Percentiles rank a stretch among this genome's conserved stretches.
Evolutionary conservation across 2,329 filamentous ascomycete species (phyloP).

Genomic region (Uncinocarpus reesii): DNA sequence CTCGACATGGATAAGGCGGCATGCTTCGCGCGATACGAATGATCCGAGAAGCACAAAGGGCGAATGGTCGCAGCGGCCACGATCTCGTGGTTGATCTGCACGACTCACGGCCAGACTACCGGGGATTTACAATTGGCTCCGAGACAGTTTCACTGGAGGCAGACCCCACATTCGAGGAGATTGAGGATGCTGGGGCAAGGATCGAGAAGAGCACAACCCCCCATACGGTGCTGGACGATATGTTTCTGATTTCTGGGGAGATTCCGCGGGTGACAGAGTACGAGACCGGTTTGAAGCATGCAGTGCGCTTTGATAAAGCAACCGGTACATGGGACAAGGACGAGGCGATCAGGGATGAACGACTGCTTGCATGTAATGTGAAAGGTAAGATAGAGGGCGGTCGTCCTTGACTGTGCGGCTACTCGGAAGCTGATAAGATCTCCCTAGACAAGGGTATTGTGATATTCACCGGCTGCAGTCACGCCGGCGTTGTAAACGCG

Average conservation of each 20-base stretch:
- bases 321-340: constrained; percentile 22
- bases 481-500: constrained; percentile 47
- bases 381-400: constrained; percentile 31
- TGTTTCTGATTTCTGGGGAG: constrained; percentile 46
- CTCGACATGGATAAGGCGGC: constrained; percentile 29
- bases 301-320: constrained; percentile 32
- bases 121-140: constrained; percentile 37
- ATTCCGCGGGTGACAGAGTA: constrained; percentile 44
- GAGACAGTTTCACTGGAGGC: constrained; percentile 43
- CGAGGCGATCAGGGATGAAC: constrained; percentile 43
- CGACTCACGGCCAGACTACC: constrained; percentile 42
- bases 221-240: constrained; percentile 41
- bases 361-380: constrained; percentile 45
- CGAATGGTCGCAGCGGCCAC: constrained; percentile 16
- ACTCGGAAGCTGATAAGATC: neutral
- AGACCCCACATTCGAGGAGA: constrained; percentile 43
- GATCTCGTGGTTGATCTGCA: constrained; percentile 42
- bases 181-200: constrained; percentile 35
- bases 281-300: constrained; percentile 40
- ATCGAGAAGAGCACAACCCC: constrained; percentile 32
- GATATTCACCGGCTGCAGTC: constrained; percentile 48
- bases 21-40: constrained; percentile 41
- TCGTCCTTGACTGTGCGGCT: neutral
- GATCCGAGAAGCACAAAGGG: constrained; percentile 33
- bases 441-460: constrained; percentile 42